Conservation (phyloP, 257 asterid genomes). For the Ballota nigra region DNA sequence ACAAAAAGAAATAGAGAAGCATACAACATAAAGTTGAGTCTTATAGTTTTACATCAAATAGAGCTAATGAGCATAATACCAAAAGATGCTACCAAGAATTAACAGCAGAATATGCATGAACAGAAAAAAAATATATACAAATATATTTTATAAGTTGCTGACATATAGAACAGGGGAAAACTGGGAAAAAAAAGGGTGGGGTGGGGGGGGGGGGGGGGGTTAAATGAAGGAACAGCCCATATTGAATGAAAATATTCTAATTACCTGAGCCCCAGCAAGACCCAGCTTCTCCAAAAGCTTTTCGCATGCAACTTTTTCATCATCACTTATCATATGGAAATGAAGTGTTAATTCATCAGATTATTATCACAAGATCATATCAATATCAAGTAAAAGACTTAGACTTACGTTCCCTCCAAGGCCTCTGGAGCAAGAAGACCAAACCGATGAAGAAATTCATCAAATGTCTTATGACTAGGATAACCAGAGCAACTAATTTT, state of each 20-base stretch:
- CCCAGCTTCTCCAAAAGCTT: slow-evolving; percentile 65
- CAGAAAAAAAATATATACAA: neutral
- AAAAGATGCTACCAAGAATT: neutral
- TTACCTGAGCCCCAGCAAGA: slow-evolving; percentile 81
- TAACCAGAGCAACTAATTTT: slow-evolving; percentile 93
- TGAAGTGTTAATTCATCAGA: slow-evolving; percentile 24
- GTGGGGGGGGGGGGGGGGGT: neutral
- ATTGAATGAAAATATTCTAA: slow-evolving; percentile 9
- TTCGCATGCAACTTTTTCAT: slow-evolving; percentile 62
- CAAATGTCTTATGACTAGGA: slow-evolving; percentile 79
- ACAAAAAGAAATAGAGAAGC: neutral
- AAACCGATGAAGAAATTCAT: slow-evolving; percentile 67
- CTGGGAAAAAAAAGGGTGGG: too few relatives aligned
- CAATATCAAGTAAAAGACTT: slow-evolving; percentile 31
- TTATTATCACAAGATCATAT: slow-evolving; percentile 5
- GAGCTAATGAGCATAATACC: neutral
- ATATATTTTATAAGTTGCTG: neutral
- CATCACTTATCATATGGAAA: slow-evolving; percentile 42
- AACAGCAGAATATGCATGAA: slow-evolving; percentile 9
- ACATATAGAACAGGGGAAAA: neutral
- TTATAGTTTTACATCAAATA: neutral
- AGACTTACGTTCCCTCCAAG: slow-evolving; percentile 51
- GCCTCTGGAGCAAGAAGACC: slow-evolving; percentile 71
- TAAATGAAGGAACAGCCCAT: neutral
- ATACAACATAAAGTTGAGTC: neutral